phyloP scores from a whole-genome alignment of 306 rosid genomes.

The Cicer cuneatum region DNA sequence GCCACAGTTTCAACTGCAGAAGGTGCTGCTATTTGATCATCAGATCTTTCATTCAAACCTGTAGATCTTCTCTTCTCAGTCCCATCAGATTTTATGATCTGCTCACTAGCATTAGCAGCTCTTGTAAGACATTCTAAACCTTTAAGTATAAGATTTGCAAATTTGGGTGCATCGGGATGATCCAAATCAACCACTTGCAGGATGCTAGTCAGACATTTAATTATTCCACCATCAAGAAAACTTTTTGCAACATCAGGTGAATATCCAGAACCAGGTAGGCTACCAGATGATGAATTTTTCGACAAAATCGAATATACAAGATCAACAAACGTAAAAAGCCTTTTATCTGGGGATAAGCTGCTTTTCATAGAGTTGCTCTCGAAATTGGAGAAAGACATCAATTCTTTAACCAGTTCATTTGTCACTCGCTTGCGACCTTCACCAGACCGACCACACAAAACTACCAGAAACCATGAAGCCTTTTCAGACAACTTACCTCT shows the following conservation, averaged over 20 bases:
- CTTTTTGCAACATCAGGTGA: conserved; percentile 97
- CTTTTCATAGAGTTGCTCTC: conserved; percentile 70
- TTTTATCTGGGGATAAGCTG: conserved; percentile 82
- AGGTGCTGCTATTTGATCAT: conserved; percentile 65
- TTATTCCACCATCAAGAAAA: conserved; percentile 95
- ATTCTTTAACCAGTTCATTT: conserved; percentile 81
- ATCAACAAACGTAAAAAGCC: conserved; percentile 79
- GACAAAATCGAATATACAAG: conserved; percentile 87
- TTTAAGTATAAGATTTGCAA: conserved; percentile 86
- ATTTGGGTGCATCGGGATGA: conserved; percentile 96
- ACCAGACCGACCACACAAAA: conserved; percentile 91
- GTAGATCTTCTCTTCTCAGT: conserved; percentile 71
- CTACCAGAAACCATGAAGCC: conserved; percentile 93
- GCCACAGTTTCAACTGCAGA: conserved; percentile 55
- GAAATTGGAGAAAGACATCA: conserved; percentile 62
- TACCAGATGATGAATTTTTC: conserved; percentile 87
- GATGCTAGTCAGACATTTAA: conserved; percentile 81
- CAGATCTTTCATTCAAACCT: conserved; percentile 66
- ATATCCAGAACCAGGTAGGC: conserved; percentile 91
- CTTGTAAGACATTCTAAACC: conserved; percentile 87
- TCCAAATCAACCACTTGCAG: conserved; percentile 95
- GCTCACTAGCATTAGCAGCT: conserved; percentile 97
- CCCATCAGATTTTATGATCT: conserved; percentile 78
- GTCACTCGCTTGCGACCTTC: conserved; percentile 96
- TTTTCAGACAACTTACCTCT: conserved; percentile 92